These are phyloP conservation scores for Neurospora sp. DNA, from an alignment of 495 filamentous ascomycete species.

Conservation along the genomic window DNA sequence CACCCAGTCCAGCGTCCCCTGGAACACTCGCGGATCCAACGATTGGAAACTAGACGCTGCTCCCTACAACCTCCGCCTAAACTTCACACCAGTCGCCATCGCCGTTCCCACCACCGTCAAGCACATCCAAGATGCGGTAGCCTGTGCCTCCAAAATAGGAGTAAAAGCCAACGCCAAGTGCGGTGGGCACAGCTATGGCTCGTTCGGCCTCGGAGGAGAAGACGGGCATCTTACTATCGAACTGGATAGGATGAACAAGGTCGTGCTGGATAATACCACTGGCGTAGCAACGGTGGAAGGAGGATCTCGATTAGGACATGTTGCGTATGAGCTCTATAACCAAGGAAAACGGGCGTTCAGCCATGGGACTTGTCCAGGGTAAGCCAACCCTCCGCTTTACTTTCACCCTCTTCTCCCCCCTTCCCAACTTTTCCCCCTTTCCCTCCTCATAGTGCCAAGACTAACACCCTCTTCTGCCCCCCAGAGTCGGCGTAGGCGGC, in stretches of 20 bases:
- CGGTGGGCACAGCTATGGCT: conserved; percentile 39
- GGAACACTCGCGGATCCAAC: conserved; percentile 21
- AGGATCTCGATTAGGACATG: conserved; percentile 31
- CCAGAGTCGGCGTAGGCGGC: conserved; percentile 31
- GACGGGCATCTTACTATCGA: conserved; percentile 36
- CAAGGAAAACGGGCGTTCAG: conserved; percentile 35
- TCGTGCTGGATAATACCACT: conserved; percentile 25
- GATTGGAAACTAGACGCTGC: conserved; percentile 31
- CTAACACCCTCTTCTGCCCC: background rate
- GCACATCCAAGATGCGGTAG: conserved; percentile 31
- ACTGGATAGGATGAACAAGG: conserved; percentile 35
- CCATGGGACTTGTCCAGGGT: conserved; percentile 38
- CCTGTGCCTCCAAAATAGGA: conserved; percentile 27
- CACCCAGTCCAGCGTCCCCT: conserved; percentile 18
- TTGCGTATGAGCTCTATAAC: conserved; percentile 30
- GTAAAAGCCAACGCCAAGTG: conserved; percentile 36
- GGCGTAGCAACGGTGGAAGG: conserved; percentile 30
- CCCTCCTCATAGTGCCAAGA: too few relatives aligned
- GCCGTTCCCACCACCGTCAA: conserved; percentile 26
- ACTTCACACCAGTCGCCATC: conserved; percentile 30
- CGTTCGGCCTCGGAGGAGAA: conserved; percentile 36
- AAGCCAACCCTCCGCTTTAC: too few relatives aligned
- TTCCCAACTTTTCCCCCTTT: too few relatives aligned
- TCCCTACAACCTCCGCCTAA: conserved; percentile 31
- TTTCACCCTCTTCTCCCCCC: background rate